These are phyloP conservation scores for Suillus luteus DNA, from an alignment of 768 basidiomycete genomes.

Conservation along the genomic window DNA sequence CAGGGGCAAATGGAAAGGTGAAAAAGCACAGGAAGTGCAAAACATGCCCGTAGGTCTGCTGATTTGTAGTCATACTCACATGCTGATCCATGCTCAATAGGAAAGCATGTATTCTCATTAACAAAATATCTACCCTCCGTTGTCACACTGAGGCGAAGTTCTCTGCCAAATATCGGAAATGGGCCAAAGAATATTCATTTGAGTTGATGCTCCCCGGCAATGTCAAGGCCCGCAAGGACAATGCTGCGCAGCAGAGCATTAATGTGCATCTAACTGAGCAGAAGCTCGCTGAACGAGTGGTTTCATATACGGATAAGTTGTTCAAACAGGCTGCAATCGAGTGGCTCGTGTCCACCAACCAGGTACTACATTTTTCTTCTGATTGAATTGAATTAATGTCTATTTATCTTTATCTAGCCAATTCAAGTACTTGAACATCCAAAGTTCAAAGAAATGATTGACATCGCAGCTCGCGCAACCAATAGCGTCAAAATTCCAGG, in stretches of 20 bases:
- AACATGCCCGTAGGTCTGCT: background rate
- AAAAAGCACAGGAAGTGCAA: background rate
- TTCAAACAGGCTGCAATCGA: conserved; percentile 25
- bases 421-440: too few relatives aligned
- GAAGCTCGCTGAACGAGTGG: conserved; percentile 17
- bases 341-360: conserved; percentile 43
- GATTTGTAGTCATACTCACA: background rate
- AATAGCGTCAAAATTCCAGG: background rate
- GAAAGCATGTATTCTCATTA: background rate
- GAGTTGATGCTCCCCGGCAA: conserved; percentile 11
- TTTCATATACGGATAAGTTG: conserved; percentile 33
- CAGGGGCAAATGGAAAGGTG: background rate
- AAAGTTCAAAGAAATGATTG: too few relatives aligned
- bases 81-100: too few relatives aligned
- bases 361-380: conserved; percentile 26
- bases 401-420: too few relatives aligned
- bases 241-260: too few relatives aligned
- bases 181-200: too few relatives aligned
- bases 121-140: background rate
- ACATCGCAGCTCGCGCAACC: too few relatives aligned
- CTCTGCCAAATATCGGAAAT: too few relatives aligned
- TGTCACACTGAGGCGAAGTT: too few relatives aligned
- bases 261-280: conserved; percentile 15
- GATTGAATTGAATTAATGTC: too few relatives aligned
- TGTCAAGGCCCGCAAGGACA: conserved; percentile 20